Percentiles rank a stretch among this genome's conserved stretches.
These are phyloP conservation scores for Polysphondylium violaceum DNA, from an alignment of 78 protist genomes.

Conservation along the genomic window DNA sequence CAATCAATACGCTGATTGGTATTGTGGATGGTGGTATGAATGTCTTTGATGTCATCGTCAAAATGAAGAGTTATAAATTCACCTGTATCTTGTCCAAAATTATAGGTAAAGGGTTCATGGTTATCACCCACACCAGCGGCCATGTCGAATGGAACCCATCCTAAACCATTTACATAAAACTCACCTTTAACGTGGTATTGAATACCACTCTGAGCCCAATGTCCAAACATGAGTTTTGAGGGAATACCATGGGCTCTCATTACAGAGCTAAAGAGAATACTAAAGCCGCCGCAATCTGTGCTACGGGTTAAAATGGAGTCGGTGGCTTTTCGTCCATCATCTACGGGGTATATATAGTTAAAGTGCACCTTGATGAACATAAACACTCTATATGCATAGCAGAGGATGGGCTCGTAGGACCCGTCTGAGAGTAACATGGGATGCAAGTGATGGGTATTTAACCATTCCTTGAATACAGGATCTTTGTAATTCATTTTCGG, in stretches of 20 bases:
- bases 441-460: conserved; percentile 21
- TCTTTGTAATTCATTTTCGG: conserved; percentile 7
- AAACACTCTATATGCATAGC: conserved; percentile 53
- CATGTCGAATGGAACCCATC: conserved; percentile 68
- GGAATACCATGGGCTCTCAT: conserved; percentile 67
- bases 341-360: conserved; percentile 40
- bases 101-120: conserved; percentile 34
- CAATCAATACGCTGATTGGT: conserved; percentile 23
- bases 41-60: conserved; percentile 34
- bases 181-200: conserved; percentile 62
- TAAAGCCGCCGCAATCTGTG: conserved; percentile 75
- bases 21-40: conserved; percentile 4
- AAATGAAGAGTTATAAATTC: conserved; percentile 62
- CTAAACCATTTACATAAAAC: conserved; percentile 55
- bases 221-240: conserved; percentile 31
- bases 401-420: conserved; percentile 16
- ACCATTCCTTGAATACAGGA: conserved; percentile 40
- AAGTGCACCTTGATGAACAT: conserved; percentile 61
- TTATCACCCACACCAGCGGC: conserved; percentile 41
- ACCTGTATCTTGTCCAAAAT: conserved; percentile 44
- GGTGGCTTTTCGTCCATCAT: conserved; percentile 57
- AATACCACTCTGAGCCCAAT: conserved; percentile 33
- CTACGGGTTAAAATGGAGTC: conserved; percentile 21
- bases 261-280: conserved; percentile 8
- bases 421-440: conserved; percentile 31